Evolutionary conservation across 2,329 filamentous ascomycete species (phyloP), one percentile per base, ranked within the genome.

Genomic region (Onygenales sp.): DNA sequence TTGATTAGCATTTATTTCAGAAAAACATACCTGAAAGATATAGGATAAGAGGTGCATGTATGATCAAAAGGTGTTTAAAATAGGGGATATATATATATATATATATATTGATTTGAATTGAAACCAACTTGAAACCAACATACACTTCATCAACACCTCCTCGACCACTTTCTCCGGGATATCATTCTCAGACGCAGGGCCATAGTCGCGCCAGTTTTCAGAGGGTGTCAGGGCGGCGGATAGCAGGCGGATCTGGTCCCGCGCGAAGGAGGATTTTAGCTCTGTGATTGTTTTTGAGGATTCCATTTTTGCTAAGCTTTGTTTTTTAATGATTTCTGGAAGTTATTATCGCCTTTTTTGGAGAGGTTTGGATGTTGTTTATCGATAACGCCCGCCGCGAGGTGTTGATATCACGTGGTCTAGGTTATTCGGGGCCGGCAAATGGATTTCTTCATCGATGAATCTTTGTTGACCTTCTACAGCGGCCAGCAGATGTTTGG

Each of bases 71-170:
- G 21, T 3, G 17, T 42, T n/a, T 10, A 33, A 31, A 11, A 49
- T 42, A 46, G n/a, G 27, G 10, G 14, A 42, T 6, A 53, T 13
- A 49, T 37, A 43, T 42, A 42, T 6, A 53, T 13, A 49, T 37
- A 43, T 42, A 42, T 27, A 42, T 27, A 32, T 31, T 21, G 1
- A 5, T 27, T 27, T 27, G 21, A 27, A 27, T 27, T 27, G 21
- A 4, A 27, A 27, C 21, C 21, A 27, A 14, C 14, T 14, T 14
- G 14, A 14, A 27, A 27, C 21, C 21, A 8, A 52, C 57, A 17
- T 62, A 78, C 77, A 71, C 70, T 79, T 79, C 53, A 74, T 68
- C 49, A 80, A 55, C 32, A 73, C 75, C 63, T 78, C 76, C 46
- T 74, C 71, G 53, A 80, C 67, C 13, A 72, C 69, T 57, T 75